Evolutionary conservation across 495 filamentous ascomycete genomes (phyloP).

Genomic region (Tuber brumale): DNA sequence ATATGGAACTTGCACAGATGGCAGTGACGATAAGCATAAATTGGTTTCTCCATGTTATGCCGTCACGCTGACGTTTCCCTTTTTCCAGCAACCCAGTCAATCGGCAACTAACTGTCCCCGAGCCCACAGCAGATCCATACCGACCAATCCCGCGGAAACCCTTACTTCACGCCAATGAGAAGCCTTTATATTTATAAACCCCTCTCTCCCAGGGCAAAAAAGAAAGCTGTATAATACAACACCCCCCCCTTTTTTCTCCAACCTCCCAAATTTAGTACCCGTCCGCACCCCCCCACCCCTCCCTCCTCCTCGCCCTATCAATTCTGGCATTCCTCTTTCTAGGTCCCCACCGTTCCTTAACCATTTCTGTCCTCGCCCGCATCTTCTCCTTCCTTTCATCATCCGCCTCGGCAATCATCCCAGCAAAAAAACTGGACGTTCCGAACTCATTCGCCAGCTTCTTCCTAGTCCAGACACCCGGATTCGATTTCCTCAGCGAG

Average conservation of each 20-base stretch:
- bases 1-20: background rate
- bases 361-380: constrained; percentile 24
- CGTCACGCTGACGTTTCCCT: background rate
- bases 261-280: constrained; percentile 16
- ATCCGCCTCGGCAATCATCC: constrained; percentile 34
- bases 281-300: constrained; percentile 40
- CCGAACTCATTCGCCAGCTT: constrained; percentile 42
- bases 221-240: background rate
- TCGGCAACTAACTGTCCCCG: background rate
- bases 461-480: constrained; percentile 66
- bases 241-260: background rate
- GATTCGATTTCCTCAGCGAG: constrained; percentile 65
- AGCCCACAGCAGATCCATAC: background rate
- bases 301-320: constrained; percentile 32
- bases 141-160: background rate
- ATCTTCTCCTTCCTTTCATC: constrained; percentile 29
- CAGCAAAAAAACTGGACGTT: constrained; percentile 30
- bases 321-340: constrained; percentile 29
- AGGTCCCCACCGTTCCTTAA: constrained; percentile 36
- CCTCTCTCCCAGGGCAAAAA: background rate
- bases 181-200: background rate
- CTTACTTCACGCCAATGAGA: background rate
- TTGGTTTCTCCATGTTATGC: background rate
- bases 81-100: background rate
- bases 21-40: background rate